Evolutionary conservation across 805 yeast species (phyloP).

Genomic region (Candida ipomoeae): DNA sequence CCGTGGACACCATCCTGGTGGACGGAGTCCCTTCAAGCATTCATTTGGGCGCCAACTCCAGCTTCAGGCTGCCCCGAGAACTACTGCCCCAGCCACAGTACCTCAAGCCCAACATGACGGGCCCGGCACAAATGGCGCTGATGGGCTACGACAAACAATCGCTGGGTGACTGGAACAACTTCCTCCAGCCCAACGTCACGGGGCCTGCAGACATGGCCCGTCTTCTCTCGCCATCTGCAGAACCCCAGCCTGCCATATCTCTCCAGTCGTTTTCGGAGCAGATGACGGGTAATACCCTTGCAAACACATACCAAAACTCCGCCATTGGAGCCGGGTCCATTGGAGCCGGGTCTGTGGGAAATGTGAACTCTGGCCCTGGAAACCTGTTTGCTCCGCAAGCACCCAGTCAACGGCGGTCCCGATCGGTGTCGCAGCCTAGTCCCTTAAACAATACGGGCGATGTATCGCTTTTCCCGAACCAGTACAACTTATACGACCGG

Average conservation of each 20-base stretch:
- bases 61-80: conserved; percentile 10
- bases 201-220: conserved; percentile 33
- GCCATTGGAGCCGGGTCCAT: conserved; percentile 15
- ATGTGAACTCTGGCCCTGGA: neutral
- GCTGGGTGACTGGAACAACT: conserved; percentile 5
- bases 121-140: conserved; percentile 41
- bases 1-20: conserved; percentile 70
- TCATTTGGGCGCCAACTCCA: conserved; percentile 28
- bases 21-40: conserved; percentile 64
- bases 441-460: conserved; percentile 3
- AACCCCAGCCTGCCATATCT: conserved; percentile 28
- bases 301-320: conserved; percentile 35
- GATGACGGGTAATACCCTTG: conserved; percentile 36
- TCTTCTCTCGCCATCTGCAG: conserved; percentile 21
- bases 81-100: conserved; percentile 18
- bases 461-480: neutral
- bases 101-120: conserved; percentile 43
- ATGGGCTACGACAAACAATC: conserved; percentile 12
- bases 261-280: conserved; percentile 39
- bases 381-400: conserved; percentile 24
- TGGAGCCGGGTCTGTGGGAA: neutral
- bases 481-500: neutral
- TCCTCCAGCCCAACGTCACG: conserved; percentile 26
- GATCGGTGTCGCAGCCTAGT: conserved; percentile 31
- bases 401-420: conserved; percentile 35